These are phyloP conservation scores for Monosporozyma yasuniensis DNA, from an alignment of 805 yeast species.

Conservation along the genomic window DNA sequence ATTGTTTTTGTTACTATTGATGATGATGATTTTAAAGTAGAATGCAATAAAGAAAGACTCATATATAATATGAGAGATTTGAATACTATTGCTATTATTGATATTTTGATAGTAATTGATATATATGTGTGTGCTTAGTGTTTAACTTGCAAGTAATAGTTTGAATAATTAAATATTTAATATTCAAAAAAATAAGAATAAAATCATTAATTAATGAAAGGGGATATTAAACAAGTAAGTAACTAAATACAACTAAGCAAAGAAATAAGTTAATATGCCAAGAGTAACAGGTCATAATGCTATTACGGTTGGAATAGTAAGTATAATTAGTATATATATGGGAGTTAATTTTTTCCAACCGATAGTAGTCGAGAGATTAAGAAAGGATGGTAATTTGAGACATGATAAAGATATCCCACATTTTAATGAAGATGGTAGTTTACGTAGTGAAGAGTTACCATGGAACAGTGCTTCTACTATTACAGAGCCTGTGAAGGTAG, in stretches of 20 bases:
- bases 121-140: too few relatives aligned
- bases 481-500: too few relatives aligned
- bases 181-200: too few relatives aligned
- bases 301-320: slow-evolving; percentile 19
- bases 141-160: too few relatives aligned
- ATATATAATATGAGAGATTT: background rate
- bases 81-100: background rate
- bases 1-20: background rate
- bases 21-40: background rate
- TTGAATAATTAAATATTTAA: too few relatives aligned
- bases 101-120: too few relatives aligned
- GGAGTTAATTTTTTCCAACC: slow-evolving; percentile 65
- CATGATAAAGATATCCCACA: slow-evolving; percentile 50
- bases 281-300: slow-evolving; percentile 26
- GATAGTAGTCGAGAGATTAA: slow-evolving; percentile 53
- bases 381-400: slow-evolving; percentile 57
- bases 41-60: background rate
- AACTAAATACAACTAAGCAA: too few relatives aligned
- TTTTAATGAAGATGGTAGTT: slow-evolving; percentile 27
- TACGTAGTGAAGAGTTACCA: background rate
- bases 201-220: too few relatives aligned
- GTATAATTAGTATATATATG: slow-evolving; percentile 38
- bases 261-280: slow-evolving; percentile 14
- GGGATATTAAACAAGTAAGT: background rate
- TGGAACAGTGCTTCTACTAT: too few relatives aligned